These are phyloP conservation scores for Bathelium albidoporum DNA, from an alignment of 495 filamentous ascomycete genomes.

Conservation along the genomic window DNA sequence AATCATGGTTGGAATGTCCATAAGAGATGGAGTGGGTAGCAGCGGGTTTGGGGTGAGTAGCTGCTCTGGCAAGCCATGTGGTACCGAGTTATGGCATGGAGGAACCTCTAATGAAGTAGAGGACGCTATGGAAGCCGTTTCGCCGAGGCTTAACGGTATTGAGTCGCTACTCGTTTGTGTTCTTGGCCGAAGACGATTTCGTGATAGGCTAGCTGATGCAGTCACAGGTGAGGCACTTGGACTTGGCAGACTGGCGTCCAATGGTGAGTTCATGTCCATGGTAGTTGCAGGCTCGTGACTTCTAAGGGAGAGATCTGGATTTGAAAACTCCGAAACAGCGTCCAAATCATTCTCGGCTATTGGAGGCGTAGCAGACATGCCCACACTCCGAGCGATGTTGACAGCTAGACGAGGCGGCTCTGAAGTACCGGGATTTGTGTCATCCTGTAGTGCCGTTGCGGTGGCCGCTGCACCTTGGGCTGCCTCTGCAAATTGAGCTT, in stretches of 20 bases:
- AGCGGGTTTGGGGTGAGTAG: conserved; percentile 18
- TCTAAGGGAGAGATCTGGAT: background rate
- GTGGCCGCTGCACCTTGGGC: background rate
- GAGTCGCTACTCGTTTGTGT: background rate
- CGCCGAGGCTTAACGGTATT: background rate
- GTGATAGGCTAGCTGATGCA: conserved; percentile 52
- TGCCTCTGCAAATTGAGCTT: background rate
- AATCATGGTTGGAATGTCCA: conserved; percentile 74
- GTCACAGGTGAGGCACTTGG: conserved; percentile 88
- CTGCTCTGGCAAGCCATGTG: background rate
- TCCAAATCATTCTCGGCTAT: conserved; percentile 32
- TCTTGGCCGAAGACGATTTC: background rate
- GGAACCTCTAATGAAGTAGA: background rate
- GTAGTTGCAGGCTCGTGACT: conserved; percentile 15
- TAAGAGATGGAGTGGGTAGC: conserved; percentile 37
- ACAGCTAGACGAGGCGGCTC: conserved; percentile 2
- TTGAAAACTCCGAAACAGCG: conserved; percentile 9
- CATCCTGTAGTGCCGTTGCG: background rate
- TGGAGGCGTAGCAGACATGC: conserved; percentile 31
- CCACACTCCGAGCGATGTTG: conserved; percentile 8
- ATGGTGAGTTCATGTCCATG: conserved; percentile 54
- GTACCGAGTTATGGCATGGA: background rate
- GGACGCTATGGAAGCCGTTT: background rate
- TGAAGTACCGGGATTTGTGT: background rate
- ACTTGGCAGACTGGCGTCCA: conserved; percentile 88